Evolutionary conservation across 768 basidiomycete genomes (phyloP).

Genomic region (Boletellus ananiceps): DNA sequence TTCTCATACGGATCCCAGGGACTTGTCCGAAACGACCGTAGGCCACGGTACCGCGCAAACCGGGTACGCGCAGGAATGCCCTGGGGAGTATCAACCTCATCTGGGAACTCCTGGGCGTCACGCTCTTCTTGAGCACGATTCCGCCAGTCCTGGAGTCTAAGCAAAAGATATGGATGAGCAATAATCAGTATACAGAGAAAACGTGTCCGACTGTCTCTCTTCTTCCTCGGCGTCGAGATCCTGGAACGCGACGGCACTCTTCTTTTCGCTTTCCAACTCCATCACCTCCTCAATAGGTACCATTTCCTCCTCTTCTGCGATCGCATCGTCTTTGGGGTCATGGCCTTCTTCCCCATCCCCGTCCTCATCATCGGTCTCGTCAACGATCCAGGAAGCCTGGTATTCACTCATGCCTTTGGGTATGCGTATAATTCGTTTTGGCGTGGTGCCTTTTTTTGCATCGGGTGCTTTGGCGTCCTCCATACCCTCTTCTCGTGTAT

Average conservation of each 20-base stretch:
- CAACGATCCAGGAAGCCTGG: slow-evolving; percentile 94
- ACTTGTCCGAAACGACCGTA: slow-evolving; percentile 89
- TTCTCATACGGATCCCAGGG: slow-evolving; percentile 99
- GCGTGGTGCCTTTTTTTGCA: slow-evolving; percentile 68
- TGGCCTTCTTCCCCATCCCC: slow-evolving; percentile 43
- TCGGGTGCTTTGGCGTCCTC: slow-evolving; percentile 46
- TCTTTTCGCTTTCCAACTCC: slow-evolving; percentile 50
- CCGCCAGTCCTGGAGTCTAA: slow-evolving; percentile 66
- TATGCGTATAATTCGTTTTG: slow-evolving; percentile 72
- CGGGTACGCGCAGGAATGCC: slow-evolving; percentile 74
- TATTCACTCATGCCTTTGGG: slow-evolving; percentile 97
- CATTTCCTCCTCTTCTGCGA: slow-evolving; percentile 58
- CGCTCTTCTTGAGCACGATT: slow-evolving; percentile 69
- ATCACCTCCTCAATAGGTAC: slow-evolving; percentile 52
- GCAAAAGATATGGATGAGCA: slow-evolving; percentile 2
- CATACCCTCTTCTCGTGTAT: slow-evolving; percentile 14
- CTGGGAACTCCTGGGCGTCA: slow-evolving; percentile 85
- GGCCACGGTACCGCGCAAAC: slow-evolving; percentile 88
- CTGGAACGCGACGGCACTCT: slow-evolving; percentile 56
- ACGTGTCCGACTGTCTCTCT: slow-evolving; percentile 65
- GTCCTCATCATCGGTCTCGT: slow-evolving; percentile 67
- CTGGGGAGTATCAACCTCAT: slow-evolving; percentile 92
- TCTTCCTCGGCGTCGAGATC: slow-evolving; percentile 85
- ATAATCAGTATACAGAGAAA: background rate
- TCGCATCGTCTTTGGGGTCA: slow-evolving; percentile 35